Evolutionary conservation across 2,329 filamentous ascomycete genomes (phyloP).

Genomic region (Ascochyta clinopodiicola): DNA sequence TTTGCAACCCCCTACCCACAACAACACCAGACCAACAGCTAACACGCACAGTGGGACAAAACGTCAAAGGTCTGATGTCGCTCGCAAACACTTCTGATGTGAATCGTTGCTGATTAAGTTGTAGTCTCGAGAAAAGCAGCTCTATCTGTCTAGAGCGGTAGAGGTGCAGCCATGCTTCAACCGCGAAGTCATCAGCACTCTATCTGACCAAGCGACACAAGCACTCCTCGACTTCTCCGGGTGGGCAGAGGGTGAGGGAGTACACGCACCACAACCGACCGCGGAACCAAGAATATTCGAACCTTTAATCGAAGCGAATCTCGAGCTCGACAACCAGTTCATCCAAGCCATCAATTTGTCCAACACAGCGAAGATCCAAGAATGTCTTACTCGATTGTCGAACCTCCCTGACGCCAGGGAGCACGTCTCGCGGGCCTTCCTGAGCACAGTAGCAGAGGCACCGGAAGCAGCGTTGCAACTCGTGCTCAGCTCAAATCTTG

Average conservation of each 20-base stretch:
- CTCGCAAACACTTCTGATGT: constrained; percentile 7
- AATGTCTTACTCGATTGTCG: constrained; percentile 77
- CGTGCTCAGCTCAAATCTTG: constrained; percentile 78
- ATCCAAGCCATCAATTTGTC: constrained; percentile 85
- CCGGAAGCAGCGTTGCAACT: constrained; percentile 76
- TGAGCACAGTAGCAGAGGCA: constrained; percentile 87
- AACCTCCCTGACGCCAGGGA: constrained; percentile 70
- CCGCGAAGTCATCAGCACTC: constrained; percentile 91
- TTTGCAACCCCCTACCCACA: constrained; percentile 40
- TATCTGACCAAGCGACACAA: constrained; percentile 97
- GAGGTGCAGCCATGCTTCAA: constrained; percentile 99
- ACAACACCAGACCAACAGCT: constrained; percentile 31
- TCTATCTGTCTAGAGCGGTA: constrained; percentile 93
- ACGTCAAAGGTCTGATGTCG: constrained; percentile 76
- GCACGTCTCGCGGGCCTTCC: constrained; percentile 85
- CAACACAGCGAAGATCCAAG: constrained; percentile 76
- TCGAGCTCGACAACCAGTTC: constrained; percentile 86
- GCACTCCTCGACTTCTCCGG: constrained; percentile 92
- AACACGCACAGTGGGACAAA: constrained; percentile 82
- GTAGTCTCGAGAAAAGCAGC: constrained; percentile 92
- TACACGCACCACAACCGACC: constrained; percentile 65
- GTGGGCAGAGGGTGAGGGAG: constrained; percentile 95
- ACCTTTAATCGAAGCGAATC: constrained; percentile 70
- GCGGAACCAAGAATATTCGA: constrained; percentile 41
- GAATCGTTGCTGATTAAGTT: constrained; percentile 40